Evolutionary conservation across 306 rosid genomes (phyloP).

Genomic region (Prunus fruticosa): DNA sequence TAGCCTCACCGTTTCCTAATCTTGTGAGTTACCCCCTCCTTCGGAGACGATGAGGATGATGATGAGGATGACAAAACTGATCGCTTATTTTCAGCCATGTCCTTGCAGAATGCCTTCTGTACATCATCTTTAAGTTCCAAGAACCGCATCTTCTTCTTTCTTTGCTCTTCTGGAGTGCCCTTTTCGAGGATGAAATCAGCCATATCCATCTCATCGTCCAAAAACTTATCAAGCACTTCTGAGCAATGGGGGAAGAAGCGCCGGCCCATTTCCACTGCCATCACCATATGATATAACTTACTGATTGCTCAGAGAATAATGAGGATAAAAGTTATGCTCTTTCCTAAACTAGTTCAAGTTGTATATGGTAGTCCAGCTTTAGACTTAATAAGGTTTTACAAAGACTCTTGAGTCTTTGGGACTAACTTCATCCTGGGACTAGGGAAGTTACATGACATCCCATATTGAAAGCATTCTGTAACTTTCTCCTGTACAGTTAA

Average conservation of each 20-base stretch:
- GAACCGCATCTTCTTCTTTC: conserved; percentile 64
- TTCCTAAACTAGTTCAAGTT: conserved; percentile 5
- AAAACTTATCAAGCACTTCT: conserved; percentile 75
- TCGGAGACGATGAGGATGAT: conserved; percentile 53
- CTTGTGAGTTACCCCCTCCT: conserved; percentile 36
- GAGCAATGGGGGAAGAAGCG: conserved; percentile 94
- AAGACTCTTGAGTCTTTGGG: no score
- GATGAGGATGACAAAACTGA: conserved; percentile 43
- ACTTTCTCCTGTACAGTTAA: neutral
- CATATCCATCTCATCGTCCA: conserved; percentile 68
- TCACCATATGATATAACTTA: neutral
- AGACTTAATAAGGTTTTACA: neutral
- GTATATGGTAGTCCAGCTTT: conserved; percentile 3
- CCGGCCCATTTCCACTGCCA: conserved; percentile 77
- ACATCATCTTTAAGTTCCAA: conserved; percentile 86
- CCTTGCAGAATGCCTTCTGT: conserved; percentile 81
- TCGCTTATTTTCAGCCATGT: conserved; percentile 57
- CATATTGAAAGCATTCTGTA: neutral
- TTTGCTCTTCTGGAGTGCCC: conserved; percentile 70
- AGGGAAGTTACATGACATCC: neutral
- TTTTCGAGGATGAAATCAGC: conserved; percentile 71
- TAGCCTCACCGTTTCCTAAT: conserved; percentile 42
- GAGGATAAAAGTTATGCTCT: neutral
- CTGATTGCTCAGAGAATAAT: conserved; percentile 8
- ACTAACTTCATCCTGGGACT: neutral